Percentiles rank a stretch among this genome's conserved stretches.
These are phyloP conservation scores for Leccinum incarnatum DNA, from an alignment of 768 basidiomycete species.

Conservation along the genomic window DNA sequence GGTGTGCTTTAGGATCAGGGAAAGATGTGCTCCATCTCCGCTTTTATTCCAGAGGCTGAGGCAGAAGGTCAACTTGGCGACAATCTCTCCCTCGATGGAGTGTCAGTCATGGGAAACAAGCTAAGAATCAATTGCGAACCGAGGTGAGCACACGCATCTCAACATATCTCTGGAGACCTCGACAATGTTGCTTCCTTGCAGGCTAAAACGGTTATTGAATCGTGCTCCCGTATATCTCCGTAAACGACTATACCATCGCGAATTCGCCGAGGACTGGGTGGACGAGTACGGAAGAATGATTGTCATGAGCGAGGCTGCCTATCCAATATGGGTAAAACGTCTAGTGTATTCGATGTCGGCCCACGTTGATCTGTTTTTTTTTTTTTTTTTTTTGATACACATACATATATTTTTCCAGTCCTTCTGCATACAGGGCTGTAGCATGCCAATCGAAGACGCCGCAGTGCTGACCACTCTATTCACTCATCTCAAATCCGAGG, in stretches of 20 bases:
- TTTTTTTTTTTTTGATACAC: background rate
- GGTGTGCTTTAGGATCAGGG: conserved; percentile 31
- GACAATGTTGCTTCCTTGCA: conserved; percentile 24
- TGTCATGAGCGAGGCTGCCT: conserved; percentile 59
- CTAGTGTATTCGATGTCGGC: background rate
- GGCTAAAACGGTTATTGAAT: conserved; percentile 39
- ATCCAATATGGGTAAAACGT: conserved; percentile 49
- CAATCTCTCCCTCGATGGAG: conserved; percentile 21
- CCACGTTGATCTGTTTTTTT: background rate
- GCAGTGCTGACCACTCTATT: conserved; percentile 34
- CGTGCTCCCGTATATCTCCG: conserved; percentile 37
- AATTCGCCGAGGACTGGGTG: conserved; percentile 48
- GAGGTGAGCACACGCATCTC: conserved; percentile 29
- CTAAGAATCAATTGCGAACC: conserved; percentile 39
- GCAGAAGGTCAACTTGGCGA: conserved; percentile 35
- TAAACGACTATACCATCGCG: conserved; percentile 36
- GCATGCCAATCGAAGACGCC: conserved; percentile 35
- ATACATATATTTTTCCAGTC: conserved; percentile 38
- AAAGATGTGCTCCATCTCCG: conserved; percentile 37
- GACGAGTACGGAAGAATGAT: conserved; percentile 51
- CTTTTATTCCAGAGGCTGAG: conserved; percentile 39
- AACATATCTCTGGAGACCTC: background rate
- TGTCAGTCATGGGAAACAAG: conserved; percentile 32
- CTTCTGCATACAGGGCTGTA: conserved; percentile 39
- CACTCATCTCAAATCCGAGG: conserved; percentile 44